Evolutionary conservation across 306 rosid genomes (phyloP).

Genomic region (Myrica gale): DNA sequence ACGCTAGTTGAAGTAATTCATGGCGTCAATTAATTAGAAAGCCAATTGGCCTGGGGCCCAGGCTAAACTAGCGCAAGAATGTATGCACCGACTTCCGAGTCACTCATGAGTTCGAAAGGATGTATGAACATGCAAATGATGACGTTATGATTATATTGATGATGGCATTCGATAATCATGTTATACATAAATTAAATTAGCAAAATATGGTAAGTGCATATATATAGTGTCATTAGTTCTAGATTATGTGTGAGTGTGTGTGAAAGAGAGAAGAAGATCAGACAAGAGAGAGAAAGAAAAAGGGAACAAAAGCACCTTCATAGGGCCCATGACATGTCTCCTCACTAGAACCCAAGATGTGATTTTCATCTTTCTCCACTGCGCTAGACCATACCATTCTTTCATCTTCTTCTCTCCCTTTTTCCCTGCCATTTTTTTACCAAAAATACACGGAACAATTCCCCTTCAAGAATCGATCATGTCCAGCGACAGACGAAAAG

Average conservation of each 20-base stretch:
- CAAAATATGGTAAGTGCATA: constrained; percentile 34
- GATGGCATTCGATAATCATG: constrained; percentile 19
- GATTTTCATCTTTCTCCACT: constrained; percentile 70
- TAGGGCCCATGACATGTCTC: constrained; percentile 78
- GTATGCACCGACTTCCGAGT: constrained; percentile 36
- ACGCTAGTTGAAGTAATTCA: no score
- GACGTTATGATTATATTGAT: constrained; percentile 44
- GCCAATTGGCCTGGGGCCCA: no score
- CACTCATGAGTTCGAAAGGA: constrained; percentile 23
- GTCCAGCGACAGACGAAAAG: constrained; percentile 44
- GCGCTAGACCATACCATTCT: constrained; percentile 35
- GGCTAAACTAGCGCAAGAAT: no score
- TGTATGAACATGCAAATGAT: constrained; percentile 25
- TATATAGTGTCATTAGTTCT: constrained; percentile 20
- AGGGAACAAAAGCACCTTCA: constrained; percentile 55
- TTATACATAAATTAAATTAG: not conserved
- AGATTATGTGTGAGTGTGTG: not conserved
- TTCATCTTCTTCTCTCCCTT: constrained; percentile 8
- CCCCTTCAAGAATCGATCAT: constrained; percentile 34
- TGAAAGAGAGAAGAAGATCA: constrained; percentile 5
- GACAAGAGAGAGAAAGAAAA: constrained; percentile 12
- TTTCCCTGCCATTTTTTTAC: constrained; percentile 22
- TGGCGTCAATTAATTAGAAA: no score
- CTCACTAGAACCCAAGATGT: constrained; percentile 71
- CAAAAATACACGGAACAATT: constrained; percentile 21